Conservation (phyloP, 2,329 filamentous ascomycete genomes). For the Penicillium vulpinum region DNA sequence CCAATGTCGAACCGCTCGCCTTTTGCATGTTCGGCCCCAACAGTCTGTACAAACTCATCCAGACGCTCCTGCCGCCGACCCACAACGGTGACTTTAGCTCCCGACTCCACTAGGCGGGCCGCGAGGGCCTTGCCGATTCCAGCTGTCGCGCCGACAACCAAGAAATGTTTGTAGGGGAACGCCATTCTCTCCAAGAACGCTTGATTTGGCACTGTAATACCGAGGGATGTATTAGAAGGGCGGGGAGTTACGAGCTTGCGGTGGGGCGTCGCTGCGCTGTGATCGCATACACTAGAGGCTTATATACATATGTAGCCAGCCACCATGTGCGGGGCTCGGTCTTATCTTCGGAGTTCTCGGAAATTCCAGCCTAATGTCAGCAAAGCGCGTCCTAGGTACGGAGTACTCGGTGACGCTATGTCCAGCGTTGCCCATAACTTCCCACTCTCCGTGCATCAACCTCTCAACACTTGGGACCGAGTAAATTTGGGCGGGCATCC, state of each 20-base stretch:
- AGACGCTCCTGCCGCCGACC: constrained; percentile 26
- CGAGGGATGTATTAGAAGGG: not conserved
- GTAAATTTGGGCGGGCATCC: not conserved
- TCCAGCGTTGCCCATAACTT: not conserved
- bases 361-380: not conserved
- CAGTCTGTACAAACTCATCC: constrained; percentile 48
- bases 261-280: not conserved
- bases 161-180: constrained; percentile 56
- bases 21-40: constrained; percentile 47
- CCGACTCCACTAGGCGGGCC: constrained; percentile 36
- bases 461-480: not conserved
- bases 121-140: constrained; percentile 56
- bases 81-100: not conserved
- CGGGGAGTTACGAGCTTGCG: not conserved
- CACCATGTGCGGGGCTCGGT: not conserved
- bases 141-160: constrained; percentile 57
- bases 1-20: constrained; percentile 51
- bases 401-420: not conserved
- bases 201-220: not conserved
- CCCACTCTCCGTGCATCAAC: not conserved
- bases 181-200: not conserved
- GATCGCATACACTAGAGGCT: not conserved
- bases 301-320: too few relatives aligned
- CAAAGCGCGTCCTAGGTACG: not conserved
- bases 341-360: not conserved